These are phyloP conservation scores for Gaeumannomyces tritici DNA, from an alignment of 2,329 filamentous ascomycete genomes.

Conservation along the genomic window DNA sequence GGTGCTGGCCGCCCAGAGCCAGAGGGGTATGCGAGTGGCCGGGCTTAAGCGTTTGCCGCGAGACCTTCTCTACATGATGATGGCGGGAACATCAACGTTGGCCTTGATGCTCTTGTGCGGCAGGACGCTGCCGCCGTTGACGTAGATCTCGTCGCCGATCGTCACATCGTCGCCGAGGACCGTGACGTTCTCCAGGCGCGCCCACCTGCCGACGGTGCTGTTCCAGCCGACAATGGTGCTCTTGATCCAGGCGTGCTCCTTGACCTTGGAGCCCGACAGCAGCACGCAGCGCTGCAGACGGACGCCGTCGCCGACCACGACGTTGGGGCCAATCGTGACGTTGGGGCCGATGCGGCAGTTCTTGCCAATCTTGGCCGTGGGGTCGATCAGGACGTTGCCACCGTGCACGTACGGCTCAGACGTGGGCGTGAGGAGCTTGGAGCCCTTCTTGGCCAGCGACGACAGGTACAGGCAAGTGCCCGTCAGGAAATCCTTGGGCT, in stretches of 20 bases:
- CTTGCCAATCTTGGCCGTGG: constrained; percentile 90
- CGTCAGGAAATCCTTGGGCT: constrained; percentile 96
- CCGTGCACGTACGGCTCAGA: constrained; percentile 77
- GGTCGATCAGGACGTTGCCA: constrained; percentile 92
- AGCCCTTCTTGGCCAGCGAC: constrained; percentile 80
- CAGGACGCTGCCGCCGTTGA: constrained; percentile 90
- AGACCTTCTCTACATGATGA: constrained; percentile 48
- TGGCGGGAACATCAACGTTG: constrained; percentile 76
- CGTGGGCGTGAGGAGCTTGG: constrained; percentile 68
- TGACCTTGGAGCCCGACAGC: constrained; percentile 82
- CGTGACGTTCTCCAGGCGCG: constrained; percentile 93
- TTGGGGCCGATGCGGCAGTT: constrained; percentile 98
- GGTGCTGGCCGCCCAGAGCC: too few relatives aligned
- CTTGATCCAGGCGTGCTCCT: constrained; percentile 99
- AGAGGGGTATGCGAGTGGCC: too few relatives aligned
- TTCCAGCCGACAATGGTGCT: constrained; percentile 98
- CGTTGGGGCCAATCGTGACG: constrained; percentile 88
- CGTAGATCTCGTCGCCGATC: constrained; percentile 96
- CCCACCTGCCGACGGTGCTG: constrained; percentile 91
- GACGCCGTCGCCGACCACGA: constrained; percentile 88
- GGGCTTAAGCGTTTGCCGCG: too few relatives aligned
- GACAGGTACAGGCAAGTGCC: constrained; percentile 95
- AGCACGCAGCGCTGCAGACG: constrained; percentile 89
- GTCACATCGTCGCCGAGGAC: constrained; percentile 96
- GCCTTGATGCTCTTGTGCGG: constrained; percentile 99